Conservation (phyloP, 306 rosid species). For the Prunus kanzakura region DNA sequence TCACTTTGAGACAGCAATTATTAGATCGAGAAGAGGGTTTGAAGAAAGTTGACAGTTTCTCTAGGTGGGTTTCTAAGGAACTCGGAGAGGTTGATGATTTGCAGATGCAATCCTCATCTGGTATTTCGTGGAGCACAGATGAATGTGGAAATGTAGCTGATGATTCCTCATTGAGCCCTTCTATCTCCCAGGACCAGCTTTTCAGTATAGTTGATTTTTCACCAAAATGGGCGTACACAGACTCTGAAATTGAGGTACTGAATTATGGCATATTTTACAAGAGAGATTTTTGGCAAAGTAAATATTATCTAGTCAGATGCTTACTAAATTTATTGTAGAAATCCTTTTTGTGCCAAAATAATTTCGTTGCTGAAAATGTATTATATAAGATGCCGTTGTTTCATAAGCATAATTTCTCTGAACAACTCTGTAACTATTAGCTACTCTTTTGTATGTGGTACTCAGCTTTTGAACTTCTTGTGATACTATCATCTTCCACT, state of each 20-base stretch:
- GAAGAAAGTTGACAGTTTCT: conserved; percentile 92
- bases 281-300: background rate
- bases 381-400: background rate
- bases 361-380: background rate
- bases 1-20: conserved; percentile 51
- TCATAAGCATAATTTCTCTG: background rate
- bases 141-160: conserved; percentile 61
- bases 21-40: conserved; percentile 61
- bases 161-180: conserved; percentile 78
- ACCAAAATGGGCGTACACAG: conserved; percentile 72
- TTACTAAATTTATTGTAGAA: background rate
- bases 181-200: conserved; percentile 83
- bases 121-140: conserved; percentile 75
- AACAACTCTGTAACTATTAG: background rate
- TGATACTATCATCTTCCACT: background rate
- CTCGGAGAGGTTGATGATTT: conserved; percentile 79
- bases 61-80: conserved; percentile 72
- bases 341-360: background rate
- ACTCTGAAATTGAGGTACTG: conserved; percentile 66
- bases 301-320: background rate
- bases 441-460: background rate
- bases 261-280: background rate
- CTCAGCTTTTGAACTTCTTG: background rate
- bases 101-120: conserved; percentile 73
- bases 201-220: conserved; percentile 75